Base-by-base conservation (phyloP, 1,284 basidiomycete genomes). In the Cryptococcus hybrid region DNA sequence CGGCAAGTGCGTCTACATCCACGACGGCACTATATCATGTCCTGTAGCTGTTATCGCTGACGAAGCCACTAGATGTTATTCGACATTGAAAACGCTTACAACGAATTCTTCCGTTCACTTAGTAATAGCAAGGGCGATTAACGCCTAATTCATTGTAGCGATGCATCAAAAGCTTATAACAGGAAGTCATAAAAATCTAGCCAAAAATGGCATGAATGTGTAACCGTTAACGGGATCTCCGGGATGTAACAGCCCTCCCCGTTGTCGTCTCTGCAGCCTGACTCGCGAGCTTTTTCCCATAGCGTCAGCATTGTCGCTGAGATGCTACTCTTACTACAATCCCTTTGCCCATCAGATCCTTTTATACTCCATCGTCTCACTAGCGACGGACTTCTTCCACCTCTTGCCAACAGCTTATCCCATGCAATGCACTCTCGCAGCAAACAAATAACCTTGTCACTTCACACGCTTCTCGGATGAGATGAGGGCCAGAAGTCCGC, bases 11-110 rank as follows among this genome's bases (percentile, higher is more conserved):
- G 82, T 30, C 30, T 30, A 30, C 30, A 30, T 30, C 30, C 30
- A 3, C 30, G 30, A 30, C 30, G 30, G 30, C 4, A 30, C 30
- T 53, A 44, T n/a, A 48, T 53, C 48, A n/a, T 7, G 48, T 42
- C 12, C 34, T 13, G 18, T 11, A 47, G 3, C 15, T 8, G 39
- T 12, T 35, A n/a, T 47, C 12, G 44, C 51, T 39, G 44, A 47
- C 45, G 18, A 42, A 11, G 18, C 45, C 34, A n/a, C 34, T 68
- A 97, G 90, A 84, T 98, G 66, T 83, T 93, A 6, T 99, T 98
- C 71, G 96, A 99, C 70, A 90, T 98, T 51, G 95, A 99, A 68
- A 87, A 94, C 66, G 94, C 95, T 0, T 99, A 99, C 73, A 88
- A 89, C 12, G 93, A 96, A 77, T 99, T 93, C 81, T 96, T 95